Percentiles rank a stretch among this genome's conserved stretches.
phyloP scores from a whole-genome alignment of 2,329 filamentous ascomycete genomes.

The Chrysoporthe puriensis region DNA sequence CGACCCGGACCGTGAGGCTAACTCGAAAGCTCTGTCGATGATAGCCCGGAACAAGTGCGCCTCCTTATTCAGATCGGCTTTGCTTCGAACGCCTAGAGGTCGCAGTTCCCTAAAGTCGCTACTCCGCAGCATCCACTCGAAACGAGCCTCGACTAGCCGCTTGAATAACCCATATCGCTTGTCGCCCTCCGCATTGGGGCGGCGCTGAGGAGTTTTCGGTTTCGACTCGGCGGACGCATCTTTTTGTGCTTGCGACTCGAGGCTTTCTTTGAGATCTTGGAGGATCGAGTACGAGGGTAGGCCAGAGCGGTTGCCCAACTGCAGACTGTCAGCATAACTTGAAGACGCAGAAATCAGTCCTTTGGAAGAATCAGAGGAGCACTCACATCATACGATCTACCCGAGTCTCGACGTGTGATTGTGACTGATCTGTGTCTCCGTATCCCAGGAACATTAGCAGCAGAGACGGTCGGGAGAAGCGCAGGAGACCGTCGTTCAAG shows the following conservation, averaged over 20 bases:
- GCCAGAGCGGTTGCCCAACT: neutral
- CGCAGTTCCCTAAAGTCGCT: slow-evolving; percentile 35
- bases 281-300: slow-evolving; percentile 30
- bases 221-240: neutral
- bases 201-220: too few relatives aligned
- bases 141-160: slow-evolving; percentile 36
- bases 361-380: neutral
- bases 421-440: neutral
- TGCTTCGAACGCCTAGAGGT: slow-evolving; percentile 42
- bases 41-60: slow-evolving; percentile 49
- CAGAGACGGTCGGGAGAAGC: slow-evolving; percentile 16
- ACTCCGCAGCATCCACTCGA: slow-evolving; percentile 42
- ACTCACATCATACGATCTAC: neutral
- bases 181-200: neutral
- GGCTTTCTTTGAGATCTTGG: slow-evolving; percentile 15
- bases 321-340: slow-evolving; percentile 8
- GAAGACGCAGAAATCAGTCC: neutral
- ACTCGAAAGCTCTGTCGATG: slow-evolving; percentile 49
- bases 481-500: slow-evolving; percentile 25
- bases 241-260: slow-evolving; percentile 20
- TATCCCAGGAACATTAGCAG: slow-evolving; percentile 8
- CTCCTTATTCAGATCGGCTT: slow-evolving; percentile 50
- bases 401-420: neutral
- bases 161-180: slow-evolving; percentile 32
- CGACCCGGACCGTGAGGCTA: slow-evolving; percentile 44